Evolutionary conservation across 257 asterid genomes (phyloP).

Genomic region (Nemophila menziesii): DNA sequence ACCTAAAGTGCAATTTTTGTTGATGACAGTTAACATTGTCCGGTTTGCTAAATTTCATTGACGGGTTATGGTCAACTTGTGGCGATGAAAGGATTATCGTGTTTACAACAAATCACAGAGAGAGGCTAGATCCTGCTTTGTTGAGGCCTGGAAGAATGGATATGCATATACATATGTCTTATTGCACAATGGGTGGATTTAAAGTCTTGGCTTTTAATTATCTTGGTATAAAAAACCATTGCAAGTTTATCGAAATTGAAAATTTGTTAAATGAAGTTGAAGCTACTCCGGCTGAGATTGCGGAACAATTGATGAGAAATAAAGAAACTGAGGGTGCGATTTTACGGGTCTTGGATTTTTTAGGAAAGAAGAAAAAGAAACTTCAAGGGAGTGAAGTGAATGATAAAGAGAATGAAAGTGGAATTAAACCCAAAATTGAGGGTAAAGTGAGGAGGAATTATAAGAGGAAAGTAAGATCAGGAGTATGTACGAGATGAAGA

Average conservation of each 20-base stretch:
- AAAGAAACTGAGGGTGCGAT: slow-evolving; percentile 13
- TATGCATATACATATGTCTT: slow-evolving; percentile 30
- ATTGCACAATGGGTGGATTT: slow-evolving; percentile 21
- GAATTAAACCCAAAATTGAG: neutral
- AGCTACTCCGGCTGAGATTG: slow-evolving; percentile 23
- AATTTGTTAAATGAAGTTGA: slow-evolving; percentile 12
- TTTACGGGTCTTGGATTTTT: slow-evolving; percentile 5
- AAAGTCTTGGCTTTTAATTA: slow-evolving; percentile 25
- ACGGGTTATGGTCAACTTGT: slow-evolving; percentile 31
- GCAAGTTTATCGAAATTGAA: slow-evolving; percentile 14
- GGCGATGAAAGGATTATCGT: slow-evolving; percentile 33
- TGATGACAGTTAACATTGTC: slow-evolving; percentile 18
- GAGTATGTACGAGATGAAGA: slow-evolving; percentile 2
- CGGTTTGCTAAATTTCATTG: slow-evolving; percentile 24
- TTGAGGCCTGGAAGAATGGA: slow-evolving; percentile 34
- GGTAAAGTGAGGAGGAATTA: slow-evolving; percentile 5
- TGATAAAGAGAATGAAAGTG: neutral
- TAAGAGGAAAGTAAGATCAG: slow-evolving; percentile 15
- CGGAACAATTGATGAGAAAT: slow-evolving; percentile 17
- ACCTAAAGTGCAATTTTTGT: neutral
- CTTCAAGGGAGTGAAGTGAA: slow-evolving; percentile 9
- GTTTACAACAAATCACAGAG: slow-evolving; percentile 26
- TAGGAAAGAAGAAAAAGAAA: slow-evolving; percentile 7
- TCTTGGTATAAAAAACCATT: slow-evolving; percentile 13
- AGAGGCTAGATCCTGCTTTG: slow-evolving; percentile 31